Percentiles rank a stretch among this genome's conserved stretches.
Evolutionary conservation across 345 rosid species (phyloP).

Genomic region (Garcia nutans): DNA sequence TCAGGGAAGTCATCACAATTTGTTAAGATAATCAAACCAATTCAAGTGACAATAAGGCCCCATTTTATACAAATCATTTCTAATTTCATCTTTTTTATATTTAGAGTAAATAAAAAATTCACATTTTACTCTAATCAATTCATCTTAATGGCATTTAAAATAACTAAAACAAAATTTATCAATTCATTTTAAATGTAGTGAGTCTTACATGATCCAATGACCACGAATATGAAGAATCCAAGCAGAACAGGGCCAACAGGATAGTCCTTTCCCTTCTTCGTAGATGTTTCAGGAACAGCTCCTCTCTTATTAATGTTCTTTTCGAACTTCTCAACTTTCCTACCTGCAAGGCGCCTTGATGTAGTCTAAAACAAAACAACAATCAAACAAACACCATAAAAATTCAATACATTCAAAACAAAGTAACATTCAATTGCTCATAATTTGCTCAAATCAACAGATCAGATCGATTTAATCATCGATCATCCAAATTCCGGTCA

Average conservation of each 20-base stretch:
- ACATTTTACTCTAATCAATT: too few relatives aligned
- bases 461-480: not conserved
- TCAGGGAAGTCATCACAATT: too few relatives aligned
- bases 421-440: too few relatives aligned
- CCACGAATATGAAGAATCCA: slow-evolving; percentile 90
- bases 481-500: not conserved
- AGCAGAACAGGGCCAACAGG: slow-evolving; percentile 92
- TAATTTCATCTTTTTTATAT: too few relatives aligned
- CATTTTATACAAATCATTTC: too few relatives aligned
- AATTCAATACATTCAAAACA: not conserved
- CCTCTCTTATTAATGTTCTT: slow-evolving; percentile 90
- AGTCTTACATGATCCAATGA: slow-evolving; percentile 86
- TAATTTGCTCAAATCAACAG: not conserved
- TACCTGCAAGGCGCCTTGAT: slow-evolving; percentile 78
- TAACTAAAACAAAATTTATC: too few relatives aligned
- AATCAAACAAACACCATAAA: not conserved
- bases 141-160: too few relatives aligned
- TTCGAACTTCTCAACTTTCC: slow-evolving; percentile 77
- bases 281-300: slow-evolving; percentile 72
- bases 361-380: slow-evolving; percentile 59
- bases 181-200: not conserved
- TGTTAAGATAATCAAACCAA: too few relatives aligned
- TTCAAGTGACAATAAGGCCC: too few relatives aligned
- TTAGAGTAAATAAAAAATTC: too few relatives aligned
- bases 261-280: slow-evolving; percentile 82